phyloP scores from a whole-genome alignment of 345 rosid species.

The Odontarrhena argentea region DNA sequence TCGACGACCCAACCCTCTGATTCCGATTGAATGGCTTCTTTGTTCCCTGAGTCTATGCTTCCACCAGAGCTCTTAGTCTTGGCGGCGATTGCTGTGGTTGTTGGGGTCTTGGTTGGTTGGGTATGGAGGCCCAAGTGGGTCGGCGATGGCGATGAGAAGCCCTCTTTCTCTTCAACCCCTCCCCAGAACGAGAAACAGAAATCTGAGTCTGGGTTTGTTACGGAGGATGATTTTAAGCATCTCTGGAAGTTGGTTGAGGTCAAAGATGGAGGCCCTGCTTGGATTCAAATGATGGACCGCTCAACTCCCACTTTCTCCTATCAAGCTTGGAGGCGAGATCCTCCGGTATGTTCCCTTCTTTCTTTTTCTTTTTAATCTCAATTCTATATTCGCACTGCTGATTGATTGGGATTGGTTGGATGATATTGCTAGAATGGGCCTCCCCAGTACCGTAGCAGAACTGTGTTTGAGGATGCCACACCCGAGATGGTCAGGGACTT shows the following conservation, averaged over 20 bases:
- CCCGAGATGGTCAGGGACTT: conserved; percentile 92
- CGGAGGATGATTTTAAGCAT: conserved; percentile 66
- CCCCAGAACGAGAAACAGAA: conserved; percentile 41
- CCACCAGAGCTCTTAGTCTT: conserved; percentile 53
- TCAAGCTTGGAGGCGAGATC: conserved; percentile 95
- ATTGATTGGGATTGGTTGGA: no score
- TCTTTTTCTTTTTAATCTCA: no score
- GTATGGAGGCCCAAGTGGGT: conserved; percentile 94
- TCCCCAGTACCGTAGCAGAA: conserved; percentile 85
- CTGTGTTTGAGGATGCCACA: conserved; percentile 82
- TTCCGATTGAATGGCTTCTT: conserved; percentile 42
- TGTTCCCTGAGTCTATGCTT: conserved; percentile 36
- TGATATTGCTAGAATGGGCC: conserved; percentile 67
- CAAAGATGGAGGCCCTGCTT: conserved; percentile 90
- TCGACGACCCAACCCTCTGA: conserved; percentile 39
- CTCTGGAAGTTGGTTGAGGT: conserved; percentile 74
- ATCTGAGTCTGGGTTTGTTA: conserved; percentile 50
- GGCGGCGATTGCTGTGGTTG: conserved; percentile 61
- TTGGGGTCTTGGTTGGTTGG: conserved; percentile 94
- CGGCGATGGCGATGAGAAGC: conserved; percentile 39
- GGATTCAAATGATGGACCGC: conserved; percentile 98
- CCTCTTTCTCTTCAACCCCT: conserved; percentile 43
- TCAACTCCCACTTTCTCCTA: conserved; percentile 68
- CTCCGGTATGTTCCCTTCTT: conserved; percentile 49
- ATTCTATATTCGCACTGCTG: no score